Evolutionary conservation across 768 basidiomycete genomes (phyloP), one percentile per base, ranked within the genome.

Genomic region (Neoboletus brunneissimus): DNA sequence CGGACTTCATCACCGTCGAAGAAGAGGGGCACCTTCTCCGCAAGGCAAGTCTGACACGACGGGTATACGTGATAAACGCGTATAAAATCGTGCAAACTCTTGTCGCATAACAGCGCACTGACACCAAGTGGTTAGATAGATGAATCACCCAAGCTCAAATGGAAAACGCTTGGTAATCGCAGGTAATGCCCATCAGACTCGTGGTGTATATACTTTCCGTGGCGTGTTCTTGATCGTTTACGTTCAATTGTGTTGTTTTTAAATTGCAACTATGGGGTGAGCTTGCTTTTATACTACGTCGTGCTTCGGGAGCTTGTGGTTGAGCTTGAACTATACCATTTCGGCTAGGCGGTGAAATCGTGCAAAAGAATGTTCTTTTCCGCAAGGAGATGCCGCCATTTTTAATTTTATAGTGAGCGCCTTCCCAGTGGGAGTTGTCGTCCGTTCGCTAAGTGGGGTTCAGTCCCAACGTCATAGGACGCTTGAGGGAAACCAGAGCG

Each of bases 1-100:
- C 89, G 7, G 77, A 91, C 59, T 94, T 94, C 69, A 76, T 89
- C 37, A 82, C 83, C 53, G 81, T 79, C 54, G 82, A 86, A 29
- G 93, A 96, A 73, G 92, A 96, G 65, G 74, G 77, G 38, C 88
- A 89, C 67, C 73, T 95, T 37, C 73, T 89, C 56, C 80, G 86
- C 54, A 94, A 94, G 80, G 92, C 87, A 56, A 62, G 60, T 63
- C 53, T 53, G 48, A 47, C 29, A 38, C 40, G 16, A 41, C 16
- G 7, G 18, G 29, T 22, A 44, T 41, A 46, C 32, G 20, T 35
- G 47, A 42, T 34, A 20, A 27, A 34, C 50, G 42, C 51, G 37
- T 44, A 37, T 32, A 32, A 7, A n/a, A 44, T 34, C 47, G 38
- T 20, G 20, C 42, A 27, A 27, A 32, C 44, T 35, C 42, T 53